Percentiles rank a stretch among this genome's conserved stretches.
Evolutionary conservation across 2,329 filamentous ascomycete genomes (phyloP).

Genomic region (Trichoderma asperellum): DNA sequence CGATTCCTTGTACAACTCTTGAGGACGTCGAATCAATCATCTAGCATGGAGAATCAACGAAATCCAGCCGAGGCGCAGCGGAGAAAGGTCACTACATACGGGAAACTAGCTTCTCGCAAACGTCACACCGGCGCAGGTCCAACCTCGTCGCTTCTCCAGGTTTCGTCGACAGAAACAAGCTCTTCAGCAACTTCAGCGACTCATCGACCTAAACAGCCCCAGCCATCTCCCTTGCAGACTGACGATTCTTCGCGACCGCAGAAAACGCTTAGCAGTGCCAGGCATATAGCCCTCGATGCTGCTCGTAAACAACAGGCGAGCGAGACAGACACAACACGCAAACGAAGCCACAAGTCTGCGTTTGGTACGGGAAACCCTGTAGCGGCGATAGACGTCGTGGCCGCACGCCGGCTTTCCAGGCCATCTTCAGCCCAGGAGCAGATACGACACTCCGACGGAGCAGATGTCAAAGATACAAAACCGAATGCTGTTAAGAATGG

Average conservation of each 20-base stretch:
- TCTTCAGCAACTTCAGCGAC: background rate
- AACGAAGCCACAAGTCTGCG: constrained; percentile 17
- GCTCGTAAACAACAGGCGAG: background rate
- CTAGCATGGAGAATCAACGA: constrained; percentile 13
- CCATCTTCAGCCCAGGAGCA: background rate
- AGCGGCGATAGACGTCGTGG: background rate
- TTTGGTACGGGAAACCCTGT: background rate
- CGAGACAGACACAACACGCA: background rate
- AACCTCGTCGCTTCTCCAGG: constrained; percentile 2
- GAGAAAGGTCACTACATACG: constrained; percentile 20
- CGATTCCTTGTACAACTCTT: background rate
- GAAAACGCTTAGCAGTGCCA: background rate
- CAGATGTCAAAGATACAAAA: constrained; percentile 12
- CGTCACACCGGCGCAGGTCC: background rate
- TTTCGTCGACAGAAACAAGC: background rate
- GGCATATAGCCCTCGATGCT: background rate
- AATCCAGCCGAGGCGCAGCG: background rate
- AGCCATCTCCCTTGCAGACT: background rate
- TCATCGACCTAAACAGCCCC: background rate
- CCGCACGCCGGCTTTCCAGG: background rate
- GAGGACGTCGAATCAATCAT: background rate
- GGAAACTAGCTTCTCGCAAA: constrained; percentile 16
- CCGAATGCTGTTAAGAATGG: background rate
- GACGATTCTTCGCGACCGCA: constrained; percentile 2
- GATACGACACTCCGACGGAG: background rate